Percentiles rank a stretch among this genome's conserved stretches.
phyloP scores from a whole-genome alignment of 495 filamentous ascomycete species.

The Xylona heveae region DNA sequence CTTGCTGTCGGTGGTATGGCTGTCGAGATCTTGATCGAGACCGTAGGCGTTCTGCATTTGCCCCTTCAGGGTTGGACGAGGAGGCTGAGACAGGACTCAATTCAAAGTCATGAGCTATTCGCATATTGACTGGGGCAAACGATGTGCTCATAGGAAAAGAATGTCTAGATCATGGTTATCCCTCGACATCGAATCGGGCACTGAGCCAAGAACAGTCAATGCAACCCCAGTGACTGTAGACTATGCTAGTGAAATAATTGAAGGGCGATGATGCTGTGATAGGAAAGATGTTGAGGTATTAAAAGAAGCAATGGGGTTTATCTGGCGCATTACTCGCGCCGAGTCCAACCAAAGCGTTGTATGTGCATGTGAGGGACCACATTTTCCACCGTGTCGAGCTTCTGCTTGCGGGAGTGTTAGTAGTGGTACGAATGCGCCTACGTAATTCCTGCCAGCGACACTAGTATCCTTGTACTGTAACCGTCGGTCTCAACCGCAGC shows the following conservation, averaged over 20 bases:
- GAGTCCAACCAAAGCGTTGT: too few species aligned
- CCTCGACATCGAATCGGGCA: background rate
- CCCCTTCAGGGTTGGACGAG: background rate
- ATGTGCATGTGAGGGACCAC: too few species aligned
- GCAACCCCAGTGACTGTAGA: background rate
- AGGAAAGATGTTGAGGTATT: too few species aligned
- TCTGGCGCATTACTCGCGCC: too few species aligned
- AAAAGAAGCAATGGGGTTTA: too few species aligned
- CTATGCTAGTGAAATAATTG: background rate
- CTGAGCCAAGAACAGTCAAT: background rate
- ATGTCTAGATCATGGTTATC: background rate
- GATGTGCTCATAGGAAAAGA: background rate
- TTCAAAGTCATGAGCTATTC: background rate
- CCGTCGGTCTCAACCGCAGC: too few species aligned
- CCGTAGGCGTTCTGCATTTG: constrained; percentile 15
- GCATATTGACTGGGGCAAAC: background rate
- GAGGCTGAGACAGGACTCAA: background rate
- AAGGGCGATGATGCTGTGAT: too few species aligned
- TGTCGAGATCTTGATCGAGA: constrained; percentile 52
- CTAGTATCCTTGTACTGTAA: too few species aligned
- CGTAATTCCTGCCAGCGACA: too few species aligned
- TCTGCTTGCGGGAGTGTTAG: too few species aligned
- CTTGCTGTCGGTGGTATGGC: constrained; percentile 39
- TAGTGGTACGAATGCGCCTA: too few species aligned
- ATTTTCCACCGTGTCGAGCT: too few species aligned